Base-by-base conservation (phyloP, 306 rosid species). In the Casuarina glauca region DNA sequence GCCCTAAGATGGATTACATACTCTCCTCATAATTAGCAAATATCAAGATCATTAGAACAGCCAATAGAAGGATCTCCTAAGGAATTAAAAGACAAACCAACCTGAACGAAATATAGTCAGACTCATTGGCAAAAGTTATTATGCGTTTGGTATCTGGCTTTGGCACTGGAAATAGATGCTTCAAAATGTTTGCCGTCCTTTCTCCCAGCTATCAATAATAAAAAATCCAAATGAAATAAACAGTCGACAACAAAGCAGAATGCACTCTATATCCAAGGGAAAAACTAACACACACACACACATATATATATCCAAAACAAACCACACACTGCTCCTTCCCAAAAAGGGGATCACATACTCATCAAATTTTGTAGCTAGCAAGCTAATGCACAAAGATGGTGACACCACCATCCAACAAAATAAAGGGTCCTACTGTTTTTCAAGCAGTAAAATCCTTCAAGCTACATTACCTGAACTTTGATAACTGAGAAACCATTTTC, bases 101-200 rank as follows among this genome's bases (percentile, higher is more conserved):
- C 97, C 98, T 95, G 87, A 95, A 95, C 4, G 97, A 95, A 81
- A 95, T 76, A 74, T 87, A 91, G 80, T 95, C 97, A 60, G 92
- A 90, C 76, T 86, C 85, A 86, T 95, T 95, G 42, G 93, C 82
- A 69, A 92, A 91, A 63, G 98, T 91, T 70, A 92, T 84, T 26
- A 95, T 84, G 35, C 98, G 97, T 73, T 93, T 95, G 3, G 96
- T 87, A 83, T 95, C 97, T 10, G 90, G 92, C 91, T 95, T 95
- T 55, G 99, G 97, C 81, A 89, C 91, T 0, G 97, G 98, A 78
- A 94, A 92, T 52, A 94, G 93, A 84, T 92, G 77, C 86, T 91
- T 92, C 78, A 95, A 82, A 85, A 95, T 87, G 85, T 87, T 95
- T 70, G 93, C 90, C 42, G 97, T 72, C 85, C 97, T 87, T 77